Evolutionary conservation across 345 rosid species (phyloP), one percentile per base, ranked within the genome.

Genomic region (Rhodamnia rubescens): DNA sequence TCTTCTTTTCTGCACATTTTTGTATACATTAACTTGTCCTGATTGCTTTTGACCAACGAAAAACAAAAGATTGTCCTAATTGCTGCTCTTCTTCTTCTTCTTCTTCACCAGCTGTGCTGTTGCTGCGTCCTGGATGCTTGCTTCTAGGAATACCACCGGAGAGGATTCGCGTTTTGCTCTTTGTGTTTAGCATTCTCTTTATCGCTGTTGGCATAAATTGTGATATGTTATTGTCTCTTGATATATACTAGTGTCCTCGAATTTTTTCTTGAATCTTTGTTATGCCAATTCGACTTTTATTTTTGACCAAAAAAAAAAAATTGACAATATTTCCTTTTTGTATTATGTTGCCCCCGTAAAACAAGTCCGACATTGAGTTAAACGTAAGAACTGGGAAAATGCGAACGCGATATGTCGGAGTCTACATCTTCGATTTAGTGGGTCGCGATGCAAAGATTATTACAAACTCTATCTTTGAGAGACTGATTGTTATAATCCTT

Each of bases 91-190:
- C 52, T 40, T 21, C 85, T 29, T 59, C 59, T 74, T 82, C n/a
- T n/a, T n/a, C 42, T 40, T 61, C 47, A 88, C 87, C 91, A 94
- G 98, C 83, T 94, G 95, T 85, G 98, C 88, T 95, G 98, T 86
- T 95, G 98, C 50, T 93, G 98, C 88, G 91, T 86, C 81, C 61
- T 95, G 85, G 98, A 93, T 74, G 89, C 89, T 42, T 95, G 95
- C 91, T 93, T 92, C 87, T 94, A 88, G 91, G 86, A 56, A 84
- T 84, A 9, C 50, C 50, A 36, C 36, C 29, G 20, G 36, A 54
- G 40, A 20, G 29, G 84, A 47, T 6, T 42, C 11, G 15, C 52
- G 49, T 26, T 59, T 58, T 1, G 5, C 15, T 36, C 40, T n/a
- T n/a, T 29, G 40, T 32, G 74, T 61, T 59, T 27, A 59, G 20